A percentile compares a stretch with the other conserved stretches of the same genome.
Evolutionary conservation across 768 basidiomycete genomes (phyloP).

Genomic region (Rubroboletus pulcherrimus): DNA sequence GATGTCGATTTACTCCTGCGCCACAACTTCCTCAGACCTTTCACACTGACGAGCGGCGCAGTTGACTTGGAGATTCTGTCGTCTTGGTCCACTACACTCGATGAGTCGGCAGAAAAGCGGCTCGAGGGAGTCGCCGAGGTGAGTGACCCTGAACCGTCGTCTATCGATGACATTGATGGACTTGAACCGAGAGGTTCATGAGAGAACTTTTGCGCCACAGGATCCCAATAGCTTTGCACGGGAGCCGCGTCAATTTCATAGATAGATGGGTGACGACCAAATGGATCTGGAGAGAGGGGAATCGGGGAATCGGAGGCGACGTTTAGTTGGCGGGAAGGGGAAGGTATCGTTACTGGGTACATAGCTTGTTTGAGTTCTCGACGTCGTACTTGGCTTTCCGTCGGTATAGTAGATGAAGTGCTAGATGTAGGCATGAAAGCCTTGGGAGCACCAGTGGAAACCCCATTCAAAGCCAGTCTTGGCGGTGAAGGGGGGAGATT

Average conservation of each 20-base stretch:
- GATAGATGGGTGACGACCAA: conserved; percentile 64
- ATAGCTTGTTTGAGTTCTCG: conserved; percentile 49
- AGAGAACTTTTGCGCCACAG: conserved; percentile 22
- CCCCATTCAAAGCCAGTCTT: conserved; percentile 62
- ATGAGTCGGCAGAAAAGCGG: conserved; percentile 77
- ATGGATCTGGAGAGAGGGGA: conserved; percentile 82
- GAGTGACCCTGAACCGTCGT: conserved; percentile 15
- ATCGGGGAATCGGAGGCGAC: conserved; percentile 52
- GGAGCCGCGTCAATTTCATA: conserved; percentile 30
- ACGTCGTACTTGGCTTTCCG: conserved; percentile 47
- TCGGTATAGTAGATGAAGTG: conserved; percentile 28
- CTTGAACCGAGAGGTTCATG: conserved; percentile 19
- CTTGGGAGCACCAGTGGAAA: conserved; percentile 58
- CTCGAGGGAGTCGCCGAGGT: conserved; percentile 40
- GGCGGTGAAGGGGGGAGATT: conserved; percentile 52
- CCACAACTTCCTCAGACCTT: conserved; percentile 73
- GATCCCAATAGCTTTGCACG: conserved; percentile 45
- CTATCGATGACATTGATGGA: conserved; percentile 25
- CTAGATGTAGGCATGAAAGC: conserved; percentile 33
- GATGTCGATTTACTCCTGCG: conserved; percentile 58
- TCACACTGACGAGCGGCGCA: conserved; percentile 66
- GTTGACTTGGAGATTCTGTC: conserved; percentile 28
- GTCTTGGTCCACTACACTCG: conserved; percentile 33
- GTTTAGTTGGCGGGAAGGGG: conserved; percentile 23
- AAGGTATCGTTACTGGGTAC: conserved; percentile 41